Percentiles rank a stretch among this genome's conserved stretches.
Evolutionary conservation across 352 stramenopile species (phyloP).

Genomic region (Pythium grandisporangium): DNA sequence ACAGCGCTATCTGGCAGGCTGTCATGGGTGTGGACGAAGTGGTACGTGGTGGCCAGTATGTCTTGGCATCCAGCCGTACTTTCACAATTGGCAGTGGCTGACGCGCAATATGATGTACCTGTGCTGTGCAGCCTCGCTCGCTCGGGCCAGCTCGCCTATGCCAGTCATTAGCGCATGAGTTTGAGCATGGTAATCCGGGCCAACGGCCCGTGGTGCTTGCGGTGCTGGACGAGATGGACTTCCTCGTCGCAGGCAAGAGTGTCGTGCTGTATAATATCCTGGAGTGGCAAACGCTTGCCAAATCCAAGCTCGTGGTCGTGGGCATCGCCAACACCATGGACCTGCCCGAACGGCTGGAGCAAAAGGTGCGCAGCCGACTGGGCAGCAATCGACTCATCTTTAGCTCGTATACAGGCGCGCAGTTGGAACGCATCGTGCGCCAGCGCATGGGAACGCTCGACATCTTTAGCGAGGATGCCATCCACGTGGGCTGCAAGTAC

Average conservation of each 20-base stretch:
- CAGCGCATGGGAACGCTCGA: conserved; percentile 42
- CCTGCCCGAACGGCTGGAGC: conserved; percentile 52
- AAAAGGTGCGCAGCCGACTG: conserved; percentile 61
- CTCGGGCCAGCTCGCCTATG: conserved; percentile 29
- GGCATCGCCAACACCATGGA: conserved; percentile 82
- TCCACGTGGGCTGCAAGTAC: conserved; percentile 58
- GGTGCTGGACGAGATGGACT: conserved; percentile 73
- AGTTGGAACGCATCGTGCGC: conserved; percentile 60
- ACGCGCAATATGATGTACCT: too few relatives aligned
- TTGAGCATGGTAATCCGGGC: conserved; percentile 22
- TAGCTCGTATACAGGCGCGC: conserved; percentile 41
- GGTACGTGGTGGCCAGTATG: background rate
- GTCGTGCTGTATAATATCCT: conserved; percentile 75
- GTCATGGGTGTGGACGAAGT: conserved; percentile 15
- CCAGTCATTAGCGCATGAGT: conserved; percentile 34
- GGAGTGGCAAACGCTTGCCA: conserved; percentile 49
- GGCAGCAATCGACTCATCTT: conserved; percentile 63
- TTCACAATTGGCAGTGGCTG: background rate
- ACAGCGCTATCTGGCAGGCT: conserved; percentile 52
- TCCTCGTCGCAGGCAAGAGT: conserved; percentile 64
- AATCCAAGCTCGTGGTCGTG: conserved; percentile 57
- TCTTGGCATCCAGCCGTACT: background rate
- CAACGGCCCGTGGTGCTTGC: conserved; percentile 41
- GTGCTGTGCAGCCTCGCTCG: conserved; percentile 7
- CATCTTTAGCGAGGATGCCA: conserved; percentile 50